These are phyloP conservation scores for Anthoceros angustus DNA, from an alignment of 225 moss, liverwort and hornwort genomes.

Conservation along the genomic window DNA sequence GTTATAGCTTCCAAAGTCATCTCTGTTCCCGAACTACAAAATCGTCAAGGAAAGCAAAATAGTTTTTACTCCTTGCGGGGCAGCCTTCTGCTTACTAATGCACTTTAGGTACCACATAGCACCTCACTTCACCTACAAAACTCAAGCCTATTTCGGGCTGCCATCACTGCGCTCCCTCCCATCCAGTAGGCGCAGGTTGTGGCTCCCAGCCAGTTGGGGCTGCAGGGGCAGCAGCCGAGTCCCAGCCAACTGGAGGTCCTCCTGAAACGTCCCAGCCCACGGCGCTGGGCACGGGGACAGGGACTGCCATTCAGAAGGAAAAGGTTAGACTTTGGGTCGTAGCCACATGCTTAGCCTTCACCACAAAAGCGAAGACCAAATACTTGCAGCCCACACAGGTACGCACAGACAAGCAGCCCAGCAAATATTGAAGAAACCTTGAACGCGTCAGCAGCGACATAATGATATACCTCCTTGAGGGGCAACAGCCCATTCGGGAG, in stretches of 20 bases:
- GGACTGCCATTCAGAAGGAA: not conserved
- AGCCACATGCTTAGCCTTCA: no score
- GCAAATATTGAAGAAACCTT: not conserved
- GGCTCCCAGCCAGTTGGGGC: conserved; percentile 26
- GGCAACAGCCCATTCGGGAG: conserved; percentile 2
- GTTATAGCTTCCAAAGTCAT: no score
- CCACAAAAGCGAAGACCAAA: not conserved
- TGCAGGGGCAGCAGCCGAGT: conserved; percentile 8
- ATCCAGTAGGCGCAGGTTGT: conserved; percentile 14
- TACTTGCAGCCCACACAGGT: not conserved
- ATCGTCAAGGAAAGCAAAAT: no score
- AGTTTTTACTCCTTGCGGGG: no score
- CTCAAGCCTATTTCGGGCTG: not conserved
- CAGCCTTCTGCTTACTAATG: no score
- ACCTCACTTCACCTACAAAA: not conserved
- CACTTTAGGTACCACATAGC: no score
- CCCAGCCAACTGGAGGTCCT: conserved; percentile 12
- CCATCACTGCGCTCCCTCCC: conserved; percentile 15
- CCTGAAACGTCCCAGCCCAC: conserved; percentile 12
- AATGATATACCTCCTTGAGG: not conserved
- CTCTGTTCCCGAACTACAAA: no score
- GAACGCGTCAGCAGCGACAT: not conserved
- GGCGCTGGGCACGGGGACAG: not conserved
- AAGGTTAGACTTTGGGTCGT: not conserved
- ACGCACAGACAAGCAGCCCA: no score